phyloP scores from a whole-genome alignment of 2,329 filamentous ascomycete genomes.

The Cadophora sp. region DNA sequence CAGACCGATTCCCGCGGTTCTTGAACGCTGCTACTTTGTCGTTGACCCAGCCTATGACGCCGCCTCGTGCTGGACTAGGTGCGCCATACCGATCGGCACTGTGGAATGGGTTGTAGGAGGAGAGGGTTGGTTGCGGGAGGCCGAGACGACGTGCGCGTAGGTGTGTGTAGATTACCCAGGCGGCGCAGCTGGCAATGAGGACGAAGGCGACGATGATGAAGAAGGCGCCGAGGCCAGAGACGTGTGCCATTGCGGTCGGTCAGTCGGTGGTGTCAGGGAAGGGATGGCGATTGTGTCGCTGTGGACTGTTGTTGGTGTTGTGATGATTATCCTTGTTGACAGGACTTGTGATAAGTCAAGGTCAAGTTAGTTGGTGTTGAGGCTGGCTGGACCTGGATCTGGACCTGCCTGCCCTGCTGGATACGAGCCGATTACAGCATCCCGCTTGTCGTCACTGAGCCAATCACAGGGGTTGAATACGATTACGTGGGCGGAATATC shows the following conservation, averaged over 20 bases:
- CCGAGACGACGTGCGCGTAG: constrained; percentile 76
- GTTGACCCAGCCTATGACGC: constrained; percentile 76
- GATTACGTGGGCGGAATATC: neutral
- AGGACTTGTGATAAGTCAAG: neutral
- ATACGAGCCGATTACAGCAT: neutral
- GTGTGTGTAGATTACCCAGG: constrained; percentile 76
- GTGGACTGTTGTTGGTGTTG: neutral
- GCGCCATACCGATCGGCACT: constrained; percentile 48
- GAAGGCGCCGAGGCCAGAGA: constrained; percentile 71
- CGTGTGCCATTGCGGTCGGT: constrained; percentile 57
- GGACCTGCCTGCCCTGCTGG: neutral
- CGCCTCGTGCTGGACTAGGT: constrained; percentile 58
- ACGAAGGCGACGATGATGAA: constrained; percentile 75
- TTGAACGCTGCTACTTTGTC: constrained; percentile 69
- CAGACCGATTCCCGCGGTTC: constrained; percentile 69
- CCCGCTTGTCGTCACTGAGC: constrained; percentile 1
- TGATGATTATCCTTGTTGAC: neutral
- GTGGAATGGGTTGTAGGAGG: constrained; percentile 74
- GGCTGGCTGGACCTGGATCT: constrained; percentile 12
- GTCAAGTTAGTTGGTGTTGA: constrained; percentile 2
- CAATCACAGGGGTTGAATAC: neutral
- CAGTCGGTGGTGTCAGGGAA: neutral
- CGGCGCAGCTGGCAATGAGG: constrained; percentile 60
- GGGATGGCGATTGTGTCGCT: neutral
- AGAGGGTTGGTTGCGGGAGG: constrained; percentile 72